phyloP scores from a whole-genome alignment of 257 asterid species.

The Fraxinus anomala region DNA sequence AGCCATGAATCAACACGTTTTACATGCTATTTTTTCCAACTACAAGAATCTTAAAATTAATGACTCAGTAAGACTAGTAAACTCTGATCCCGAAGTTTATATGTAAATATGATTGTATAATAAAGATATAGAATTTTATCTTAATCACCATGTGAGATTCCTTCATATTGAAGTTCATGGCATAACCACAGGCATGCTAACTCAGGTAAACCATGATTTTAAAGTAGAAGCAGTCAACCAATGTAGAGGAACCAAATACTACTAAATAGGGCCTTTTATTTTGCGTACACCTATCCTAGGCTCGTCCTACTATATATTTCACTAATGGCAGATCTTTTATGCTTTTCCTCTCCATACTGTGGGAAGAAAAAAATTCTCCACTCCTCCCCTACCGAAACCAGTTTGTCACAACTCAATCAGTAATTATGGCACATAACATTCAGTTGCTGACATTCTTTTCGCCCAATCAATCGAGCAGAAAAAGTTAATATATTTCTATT shows the following conservation, averaged over 20 bases:
- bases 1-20: not conserved
- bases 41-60: not conserved
- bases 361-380: not conserved
- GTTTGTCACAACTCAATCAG: not conserved
- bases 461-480: not conserved
- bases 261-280: not conserved
- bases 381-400: not conserved
- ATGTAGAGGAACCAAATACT: not conserved
- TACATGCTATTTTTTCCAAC: not conserved
- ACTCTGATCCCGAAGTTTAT: not conserved
- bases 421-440: not conserved
- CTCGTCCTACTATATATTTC: not conserved
- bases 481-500: not conserved
- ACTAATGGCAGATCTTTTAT: not conserved
- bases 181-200: not conserved
- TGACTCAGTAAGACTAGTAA: not conserved
- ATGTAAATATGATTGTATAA: not conserved
- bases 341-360: not conserved
- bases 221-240: not conserved
- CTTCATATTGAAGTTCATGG: not conserved
- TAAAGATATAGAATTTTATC: not conserved
- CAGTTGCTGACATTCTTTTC: not conserved
- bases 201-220: not conserved
- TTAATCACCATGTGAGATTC: not conserved
- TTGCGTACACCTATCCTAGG: not conserved